Evolutionary conservation across 495 filamentous ascomycete species (phyloP).

Genomic region (Letharia columbiana): DNA sequence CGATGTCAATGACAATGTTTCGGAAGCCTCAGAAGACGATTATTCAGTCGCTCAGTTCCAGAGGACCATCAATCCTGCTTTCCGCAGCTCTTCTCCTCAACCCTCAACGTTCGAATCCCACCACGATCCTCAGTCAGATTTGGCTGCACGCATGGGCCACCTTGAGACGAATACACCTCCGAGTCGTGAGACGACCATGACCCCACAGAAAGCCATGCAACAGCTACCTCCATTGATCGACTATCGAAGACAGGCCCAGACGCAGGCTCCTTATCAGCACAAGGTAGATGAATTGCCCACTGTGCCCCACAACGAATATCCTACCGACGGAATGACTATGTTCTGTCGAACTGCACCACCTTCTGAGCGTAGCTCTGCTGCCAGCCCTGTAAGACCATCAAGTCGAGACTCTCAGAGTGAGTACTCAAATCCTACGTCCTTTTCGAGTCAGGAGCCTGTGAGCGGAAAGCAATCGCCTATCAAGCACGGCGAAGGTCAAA

Average conservation of each 20-base stretch:
- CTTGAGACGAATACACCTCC: slow-evolving; percentile 39
- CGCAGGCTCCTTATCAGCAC: slow-evolving; percentile 39
- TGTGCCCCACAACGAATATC: slow-evolving; percentile 88
- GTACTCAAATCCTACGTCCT: slow-evolving; percentile 79
- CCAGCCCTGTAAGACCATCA: slow-evolving; percentile 65
- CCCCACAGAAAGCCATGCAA: slow-evolving; percentile 44
- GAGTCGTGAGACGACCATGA: slow-evolving; percentile 45
- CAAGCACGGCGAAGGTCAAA: slow-evolving; percentile 50
- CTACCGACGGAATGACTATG: slow-evolving; percentile 97
- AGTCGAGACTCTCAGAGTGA: slow-evolving; percentile 91
- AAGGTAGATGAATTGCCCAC: slow-evolving; percentile 56
- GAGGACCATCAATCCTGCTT: slow-evolving; percentile 87
- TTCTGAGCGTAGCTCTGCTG: slow-evolving; percentile 73
- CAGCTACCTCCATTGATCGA: slow-evolving; percentile 41
- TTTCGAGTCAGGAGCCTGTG: slow-evolving; percentile 70
- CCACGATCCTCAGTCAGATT: slow-evolving; percentile 66
- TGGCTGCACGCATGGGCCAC: slow-evolving; percentile 56
- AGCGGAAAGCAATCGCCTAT: slow-evolving; percentile 60
- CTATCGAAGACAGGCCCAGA: slow-evolving; percentile 30
- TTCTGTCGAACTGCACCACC: slow-evolving; percentile 81
- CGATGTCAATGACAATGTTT: slow-evolving; percentile 70
- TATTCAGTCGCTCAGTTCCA: slow-evolving; percentile 95
- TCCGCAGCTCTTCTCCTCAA: slow-evolving; percentile 83
- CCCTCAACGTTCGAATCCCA: slow-evolving; percentile 83
- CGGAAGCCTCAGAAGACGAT: slow-evolving; percentile 75